Conservation (phyloP, 352 stramenopile species). For the Globisporangium echinulatum region DNA sequence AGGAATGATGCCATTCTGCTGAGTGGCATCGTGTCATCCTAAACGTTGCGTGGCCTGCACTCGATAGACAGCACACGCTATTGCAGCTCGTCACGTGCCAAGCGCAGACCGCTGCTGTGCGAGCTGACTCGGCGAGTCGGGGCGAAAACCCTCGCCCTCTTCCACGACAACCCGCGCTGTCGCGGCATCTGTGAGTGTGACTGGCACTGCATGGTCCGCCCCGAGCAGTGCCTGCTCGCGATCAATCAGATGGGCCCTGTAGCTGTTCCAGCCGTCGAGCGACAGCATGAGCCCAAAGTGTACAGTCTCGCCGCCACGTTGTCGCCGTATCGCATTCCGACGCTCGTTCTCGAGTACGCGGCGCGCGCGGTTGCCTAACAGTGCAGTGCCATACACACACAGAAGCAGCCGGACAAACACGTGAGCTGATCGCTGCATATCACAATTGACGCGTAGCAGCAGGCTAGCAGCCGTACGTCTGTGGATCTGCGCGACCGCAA, state of each 20-base stretch:
- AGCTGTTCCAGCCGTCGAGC: constrained; percentile 39
- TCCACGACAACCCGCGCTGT: background rate
- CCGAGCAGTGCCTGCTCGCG: constrained; percentile 19
- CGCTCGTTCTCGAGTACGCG: background rate
- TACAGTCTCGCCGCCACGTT: constrained; percentile 10
- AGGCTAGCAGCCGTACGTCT: background rate
- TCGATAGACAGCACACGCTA: too few relatives aligned
- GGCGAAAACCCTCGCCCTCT: background rate
- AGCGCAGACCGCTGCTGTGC: too few relatives aligned
- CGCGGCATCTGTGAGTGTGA: constrained; percentile 1
- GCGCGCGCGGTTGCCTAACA: too few relatives aligned
- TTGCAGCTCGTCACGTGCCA: too few relatives aligned
- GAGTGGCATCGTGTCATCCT: too few relatives aligned
- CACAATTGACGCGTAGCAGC: background rate
- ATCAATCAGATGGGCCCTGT: constrained; percentile 46
- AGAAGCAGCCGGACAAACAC: too few relatives aligned
- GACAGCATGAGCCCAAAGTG: constrained; percentile 23
- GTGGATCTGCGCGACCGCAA: background rate
- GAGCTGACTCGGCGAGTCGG: background rate
- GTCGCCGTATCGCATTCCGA: constrained; percentile 2
- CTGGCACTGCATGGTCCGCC: constrained; percentile 37
- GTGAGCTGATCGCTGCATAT: background rate
- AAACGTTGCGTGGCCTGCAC: too few relatives aligned
- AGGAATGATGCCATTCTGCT: too few relatives aligned
- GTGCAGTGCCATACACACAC: too few relatives aligned